Conservation (phyloP, 768 basidiomycete genomes). For the Candolleomyces aberdarensis region DNA sequence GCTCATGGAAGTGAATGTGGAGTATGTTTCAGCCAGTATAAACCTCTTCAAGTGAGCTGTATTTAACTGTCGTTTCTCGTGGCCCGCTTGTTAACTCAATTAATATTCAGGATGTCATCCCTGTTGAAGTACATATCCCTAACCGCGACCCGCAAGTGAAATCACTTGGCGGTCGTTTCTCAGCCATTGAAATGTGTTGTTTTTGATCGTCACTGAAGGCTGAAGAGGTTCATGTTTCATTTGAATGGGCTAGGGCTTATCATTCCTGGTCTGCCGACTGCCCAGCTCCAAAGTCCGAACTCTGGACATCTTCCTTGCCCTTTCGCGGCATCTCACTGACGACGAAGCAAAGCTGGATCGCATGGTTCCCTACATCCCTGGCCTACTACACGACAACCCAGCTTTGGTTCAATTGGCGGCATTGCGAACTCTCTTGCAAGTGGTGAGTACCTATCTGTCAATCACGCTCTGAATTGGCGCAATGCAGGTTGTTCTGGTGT, state of each 20-base stretch:
- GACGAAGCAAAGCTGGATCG: constrained; percentile 96
- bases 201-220: neutral
- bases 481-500: constrained; percentile 48
- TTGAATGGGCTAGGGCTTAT: constrained; percentile 86
- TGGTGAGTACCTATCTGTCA: constrained; percentile 46
- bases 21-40: constrained; percentile 50
- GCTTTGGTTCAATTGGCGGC: constrained; percentile 80
- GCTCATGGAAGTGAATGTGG: constrained; percentile 49
- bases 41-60: constrained; percentile 55
- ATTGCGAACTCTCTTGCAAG: constrained; percentile 75
- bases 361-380: constrained; percentile 88
- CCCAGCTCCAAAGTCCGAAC: constrained; percentile 86
- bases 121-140: constrained; percentile 72
- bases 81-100: neutral
- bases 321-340: constrained; percentile 76
- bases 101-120: constrained; percentile 62
- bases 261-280: constrained; percentile 77
- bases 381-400: constrained; percentile 82
- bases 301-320: constrained; percentile 81
- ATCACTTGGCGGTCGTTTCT: constrained; percentile 44
- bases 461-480: neutral
- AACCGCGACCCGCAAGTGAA: constrained; percentile 59
- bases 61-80: neutral
- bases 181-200: constrained; percentile 53
- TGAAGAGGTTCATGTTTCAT: neutral